phyloP scores from a whole-genome alignment of 495 filamentous ascomycete species.

The Aspergillus cavernicola region DNA sequence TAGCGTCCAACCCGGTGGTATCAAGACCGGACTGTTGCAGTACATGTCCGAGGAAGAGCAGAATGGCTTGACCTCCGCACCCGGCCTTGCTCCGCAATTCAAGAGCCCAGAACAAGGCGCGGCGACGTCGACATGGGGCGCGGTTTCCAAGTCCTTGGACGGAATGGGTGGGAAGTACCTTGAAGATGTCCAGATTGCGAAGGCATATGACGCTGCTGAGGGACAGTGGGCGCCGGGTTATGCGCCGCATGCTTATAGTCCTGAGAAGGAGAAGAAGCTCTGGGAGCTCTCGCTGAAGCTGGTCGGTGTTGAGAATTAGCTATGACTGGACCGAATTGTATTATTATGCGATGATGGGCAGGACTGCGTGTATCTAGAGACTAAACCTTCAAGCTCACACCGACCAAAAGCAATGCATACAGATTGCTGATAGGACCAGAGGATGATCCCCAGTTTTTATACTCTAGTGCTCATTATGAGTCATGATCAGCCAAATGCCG shows the following conservation, averaged over 20 bases:
- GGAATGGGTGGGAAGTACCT: constrained; percentile 37
- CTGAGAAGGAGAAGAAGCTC: neutral
- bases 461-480: no score
- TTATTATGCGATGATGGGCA: no score
- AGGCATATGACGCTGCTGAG: constrained; percentile 1
- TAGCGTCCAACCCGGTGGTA: constrained; percentile 39
- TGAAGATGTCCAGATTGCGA: constrained; percentile 15
- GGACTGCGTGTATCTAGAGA: no score
- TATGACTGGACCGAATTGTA: no score
- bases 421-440: no score
- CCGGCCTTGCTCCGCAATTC: constrained; percentile 18
- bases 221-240: constrained; percentile 1
- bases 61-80: constrained; percentile 9
- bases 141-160: constrained; percentile 33
- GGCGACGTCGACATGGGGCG: constrained; percentile 41
- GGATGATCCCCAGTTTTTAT: no score
- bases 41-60: constrained; percentile 20
- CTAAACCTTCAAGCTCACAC: no score
- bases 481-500: no score
- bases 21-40: constrained; percentile 22
- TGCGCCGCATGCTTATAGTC: no score
- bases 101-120: constrained; percentile 36
- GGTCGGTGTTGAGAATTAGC: neutral
- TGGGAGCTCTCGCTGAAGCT: constrained; percentile 2
- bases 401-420: no score